phyloP scores from a whole-genome alignment of 2,329 filamentous ascomycete species.

The Ophiostoma populinum region DNA sequence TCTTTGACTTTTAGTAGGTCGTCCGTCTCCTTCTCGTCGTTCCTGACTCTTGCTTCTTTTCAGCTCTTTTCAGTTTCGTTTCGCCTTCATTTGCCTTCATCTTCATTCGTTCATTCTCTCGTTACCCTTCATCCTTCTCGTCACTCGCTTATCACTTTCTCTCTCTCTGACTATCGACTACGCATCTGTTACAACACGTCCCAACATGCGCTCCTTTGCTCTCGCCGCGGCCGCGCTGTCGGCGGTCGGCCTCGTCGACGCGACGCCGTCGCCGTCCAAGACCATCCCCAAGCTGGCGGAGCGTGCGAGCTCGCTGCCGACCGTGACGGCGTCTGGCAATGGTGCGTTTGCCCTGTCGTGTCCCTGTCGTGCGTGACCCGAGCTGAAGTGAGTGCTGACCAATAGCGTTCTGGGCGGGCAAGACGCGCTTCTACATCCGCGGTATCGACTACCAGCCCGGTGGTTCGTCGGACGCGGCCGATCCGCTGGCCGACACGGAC shows the following conservation, averaged over 20 bases:
- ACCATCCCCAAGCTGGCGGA: constrained; percentile 32
- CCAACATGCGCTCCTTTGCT: constrained; percentile 31
- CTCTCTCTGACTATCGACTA: not conserved
- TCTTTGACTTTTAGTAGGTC: no score
- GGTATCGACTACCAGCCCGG: constrained; percentile 48
- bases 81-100: not conserved
- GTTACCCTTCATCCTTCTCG: constrained; percentile 1
- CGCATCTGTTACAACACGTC: no score
- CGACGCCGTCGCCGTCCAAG: constrained; percentile 35
- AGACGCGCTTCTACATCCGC: constrained; percentile 39
- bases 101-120: constrained; percentile 3
- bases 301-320: constrained; percentile 27
- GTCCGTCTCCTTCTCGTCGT: not conserved
- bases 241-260: constrained; percentile 23
- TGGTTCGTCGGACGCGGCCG: constrained; percentile 36
- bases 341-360: constrained; percentile 21
- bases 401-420: constrained; percentile 36
- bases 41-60: not conserved
- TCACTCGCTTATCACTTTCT: constrained; percentile 1
- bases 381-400: not conserved
- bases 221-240: constrained; percentile 31
- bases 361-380: not conserved
- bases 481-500: constrained; percentile 56
- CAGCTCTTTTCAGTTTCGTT: not conserved
- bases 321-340: constrained; percentile 38